phyloP scores from a whole-genome alignment of 129 eudicot genomes.

The Flaveria sonorensis region DNA sequence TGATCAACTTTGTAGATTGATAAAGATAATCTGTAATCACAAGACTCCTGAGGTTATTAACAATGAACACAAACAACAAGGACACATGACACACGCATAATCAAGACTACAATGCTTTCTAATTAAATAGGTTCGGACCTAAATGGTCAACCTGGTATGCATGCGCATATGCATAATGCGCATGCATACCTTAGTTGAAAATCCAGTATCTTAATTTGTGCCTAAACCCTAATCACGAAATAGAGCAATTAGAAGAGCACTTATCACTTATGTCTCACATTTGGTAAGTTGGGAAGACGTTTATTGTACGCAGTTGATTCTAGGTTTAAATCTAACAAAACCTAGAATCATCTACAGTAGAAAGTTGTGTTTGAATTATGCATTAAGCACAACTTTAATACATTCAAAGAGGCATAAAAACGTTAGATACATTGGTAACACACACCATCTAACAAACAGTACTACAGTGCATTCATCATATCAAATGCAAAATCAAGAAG shows the following conservation, averaged over 20 bases:
- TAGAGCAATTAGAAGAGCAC: neutral
- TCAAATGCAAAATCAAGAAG: slow-evolving; percentile 1
- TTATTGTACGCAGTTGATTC: neutral
- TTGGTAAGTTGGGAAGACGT: neutral
- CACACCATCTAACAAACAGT: slow-evolving; percentile 9
- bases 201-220: neutral
- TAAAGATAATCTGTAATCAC: neutral
- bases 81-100: neutral
- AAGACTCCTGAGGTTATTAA: neutral
- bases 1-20: slow-evolving; percentile 2
- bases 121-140: neutral
- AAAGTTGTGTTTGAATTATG: neutral
- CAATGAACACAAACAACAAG: slow-evolving; percentile 14
- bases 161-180: neutral
- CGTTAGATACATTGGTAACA: slow-evolving; percentile 1
- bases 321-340: slow-evolving; percentile 14
- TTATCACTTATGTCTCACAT: neutral
- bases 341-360: neutral
- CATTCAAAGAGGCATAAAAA: slow-evolving; percentile 17
- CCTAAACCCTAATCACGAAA: slow-evolving; percentile 14
- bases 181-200: slow-evolving; percentile 2
- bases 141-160: slow-evolving; percentile 3
- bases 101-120: neutral
- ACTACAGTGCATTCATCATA: neutral
- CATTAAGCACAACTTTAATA: neutral